A percentile compares a stretch with the other conserved stretches of the same genome.
phyloP scores from a whole-genome alignment of 192 early-diverging fungal genomes.

The Coemansia sp. region DNA sequence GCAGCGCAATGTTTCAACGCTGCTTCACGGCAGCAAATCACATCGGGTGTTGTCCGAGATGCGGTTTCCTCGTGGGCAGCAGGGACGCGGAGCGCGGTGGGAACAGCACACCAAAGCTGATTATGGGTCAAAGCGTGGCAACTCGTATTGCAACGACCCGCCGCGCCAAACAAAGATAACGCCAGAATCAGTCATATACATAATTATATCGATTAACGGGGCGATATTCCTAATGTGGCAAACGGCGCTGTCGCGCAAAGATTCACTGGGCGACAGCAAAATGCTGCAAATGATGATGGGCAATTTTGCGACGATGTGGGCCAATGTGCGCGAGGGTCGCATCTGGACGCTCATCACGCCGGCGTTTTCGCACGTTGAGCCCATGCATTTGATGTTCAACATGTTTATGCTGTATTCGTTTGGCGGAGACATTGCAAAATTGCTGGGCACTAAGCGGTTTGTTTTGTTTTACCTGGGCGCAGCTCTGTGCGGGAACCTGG shows the following conservation, averaged over 20 bases:
- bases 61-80: slow-evolving; percentile 26
- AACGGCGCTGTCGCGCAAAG: slow-evolving; percentile 9
- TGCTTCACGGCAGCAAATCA: background rate
- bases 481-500: slow-evolving; percentile 25
- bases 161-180: slow-evolving; percentile 6
- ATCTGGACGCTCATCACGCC: slow-evolving; percentile 54
- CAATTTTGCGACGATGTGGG: slow-evolving; percentile 40
- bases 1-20: background rate
- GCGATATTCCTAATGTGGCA: slow-evolving; percentile 44
- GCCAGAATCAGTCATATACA: slow-evolving; percentile 31
- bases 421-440: slow-evolving; percentile 28
- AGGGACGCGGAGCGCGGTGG: slow-evolving; percentile 43
- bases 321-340: slow-evolving; percentile 32
- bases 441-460: slow-evolving; percentile 35
- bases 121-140: slow-evolving; percentile 40
- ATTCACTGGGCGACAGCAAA: slow-evolving; percentile 18
- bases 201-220: slow-evolving; percentile 43
- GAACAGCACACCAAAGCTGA: slow-evolving; percentile 48
- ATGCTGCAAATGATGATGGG: slow-evolving; percentile 29
- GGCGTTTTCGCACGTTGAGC: slow-evolving; percentile 52
- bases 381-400: slow-evolving; percentile 46
- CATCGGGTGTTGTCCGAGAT: background rate
- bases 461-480: slow-evolving; percentile 42
- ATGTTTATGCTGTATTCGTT: slow-evolving; percentile 56
- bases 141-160: slow-evolving; percentile 24